phyloP scores from a whole-genome alignment of 2,329 filamentous ascomycete species.

The Arthroderma sp. region DNA sequence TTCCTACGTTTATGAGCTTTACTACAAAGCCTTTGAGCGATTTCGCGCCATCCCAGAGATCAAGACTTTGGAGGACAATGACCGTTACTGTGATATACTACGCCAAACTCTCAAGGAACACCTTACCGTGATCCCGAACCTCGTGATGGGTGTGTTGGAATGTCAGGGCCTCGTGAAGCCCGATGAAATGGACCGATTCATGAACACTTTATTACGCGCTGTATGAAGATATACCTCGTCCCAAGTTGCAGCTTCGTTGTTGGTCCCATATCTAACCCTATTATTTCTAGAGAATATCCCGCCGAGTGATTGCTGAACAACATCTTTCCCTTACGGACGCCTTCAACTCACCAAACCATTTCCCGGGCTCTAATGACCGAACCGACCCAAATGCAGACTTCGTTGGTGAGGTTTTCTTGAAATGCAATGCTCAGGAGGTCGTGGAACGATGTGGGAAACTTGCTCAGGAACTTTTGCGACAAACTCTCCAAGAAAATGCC shows the following conservation, averaged over 20 bases:
- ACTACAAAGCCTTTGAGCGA: constrained; percentile 90
- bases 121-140: constrained; percentile 80
- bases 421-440: constrained; percentile 80
- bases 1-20: constrained; percentile 88
- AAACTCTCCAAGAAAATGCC: constrained; percentile 58
- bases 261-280: background rate
- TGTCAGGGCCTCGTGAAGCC: constrained; percentile 70
- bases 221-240: constrained; percentile 36
- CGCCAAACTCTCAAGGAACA: constrained; percentile 72
- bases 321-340: constrained; percentile 91
- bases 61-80: constrained; percentile 77
- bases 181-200: constrained; percentile 77
- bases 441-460: constrained; percentile 69
- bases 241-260: background rate
- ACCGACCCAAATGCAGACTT: constrained; percentile 59
- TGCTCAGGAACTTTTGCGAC: constrained; percentile 58
- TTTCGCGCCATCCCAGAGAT: constrained; percentile 77
- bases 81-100: constrained; percentile 68
- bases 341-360: constrained; percentile 82
- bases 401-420: constrained; percentile 89
- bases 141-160: constrained; percentile 89
- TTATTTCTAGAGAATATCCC: constrained; percentile 62
- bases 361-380: constrained; percentile 59
- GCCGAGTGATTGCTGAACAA: constrained; percentile 93
- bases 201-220: constrained; percentile 84